These are phyloP conservation scores for Amanita subjunquillea DNA, from an alignment of 768 basidiomycete species.

Conservation along the genomic window DNA sequence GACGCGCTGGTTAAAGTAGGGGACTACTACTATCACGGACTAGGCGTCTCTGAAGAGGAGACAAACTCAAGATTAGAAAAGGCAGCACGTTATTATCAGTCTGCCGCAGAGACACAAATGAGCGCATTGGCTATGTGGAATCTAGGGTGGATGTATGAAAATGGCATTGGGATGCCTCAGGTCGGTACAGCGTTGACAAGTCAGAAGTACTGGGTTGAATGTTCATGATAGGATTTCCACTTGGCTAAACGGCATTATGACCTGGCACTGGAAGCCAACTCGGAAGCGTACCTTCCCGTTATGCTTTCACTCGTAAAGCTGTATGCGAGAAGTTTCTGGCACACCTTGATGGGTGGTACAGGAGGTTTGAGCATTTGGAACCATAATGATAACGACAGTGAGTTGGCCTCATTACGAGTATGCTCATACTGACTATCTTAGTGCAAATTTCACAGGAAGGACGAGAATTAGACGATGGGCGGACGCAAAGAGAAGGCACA, in stretches of 20 bases:
- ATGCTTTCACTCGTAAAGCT: conserved; percentile 73
- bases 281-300: conserved; percentile 85
- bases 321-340: conserved; percentile 77
- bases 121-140: conserved; percentile 98
- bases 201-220: not conserved
- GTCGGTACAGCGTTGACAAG: conserved; percentile 23
- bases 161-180: conserved; percentile 85
- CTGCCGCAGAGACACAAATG: conserved; percentile 84
- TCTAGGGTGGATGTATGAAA: conserved; percentile 99
- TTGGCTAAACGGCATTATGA: conserved; percentile 96
- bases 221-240: conserved; percentile 68
- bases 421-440: conserved; percentile 6
- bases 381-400: conserved; percentile 38
- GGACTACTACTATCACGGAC: conserved; percentile 91
- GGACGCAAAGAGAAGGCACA: conserved; percentile 13
- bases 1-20: conserved; percentile 97
- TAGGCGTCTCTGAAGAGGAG: conserved; percentile 66
- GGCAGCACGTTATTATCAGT: conserved; percentile 89
- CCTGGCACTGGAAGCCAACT: conserved; percentile 75
- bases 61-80: conserved; percentile 61
- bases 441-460: conserved; percentile 18
- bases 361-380: conserved; percentile 62
- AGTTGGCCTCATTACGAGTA: conserved; percentile 5
- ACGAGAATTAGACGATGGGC: conserved; percentile 30
- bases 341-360: conserved; percentile 62